Evolutionary conservation across 2,329 filamentous ascomycete species (phyloP).

Genomic region (Nemania sp.): DNA sequence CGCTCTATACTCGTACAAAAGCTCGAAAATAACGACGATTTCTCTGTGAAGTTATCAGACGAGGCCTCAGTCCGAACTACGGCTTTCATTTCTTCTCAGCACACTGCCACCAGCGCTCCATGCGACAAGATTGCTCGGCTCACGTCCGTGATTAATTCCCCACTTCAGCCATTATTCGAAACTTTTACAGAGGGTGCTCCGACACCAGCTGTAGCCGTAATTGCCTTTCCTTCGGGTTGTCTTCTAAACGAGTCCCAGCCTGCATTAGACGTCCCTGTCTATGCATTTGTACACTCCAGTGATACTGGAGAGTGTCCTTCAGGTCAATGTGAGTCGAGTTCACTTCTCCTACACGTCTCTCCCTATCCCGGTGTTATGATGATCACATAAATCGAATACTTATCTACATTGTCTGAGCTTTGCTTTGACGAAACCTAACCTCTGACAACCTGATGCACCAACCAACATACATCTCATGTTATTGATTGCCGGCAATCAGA

Average conservation of each 20-base stretch:
- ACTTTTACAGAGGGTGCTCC: constrained; percentile 74
- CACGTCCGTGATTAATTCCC: constrained; percentile 70
- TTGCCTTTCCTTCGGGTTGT: constrained; percentile 64
- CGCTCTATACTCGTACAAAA: constrained; percentile 59
- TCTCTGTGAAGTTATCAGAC: constrained; percentile 58
- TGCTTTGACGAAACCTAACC: constrained; percentile 80
- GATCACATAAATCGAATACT: constrained; percentile 82
- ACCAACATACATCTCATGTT: constrained; percentile 31
- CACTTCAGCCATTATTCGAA: constrained; percentile 69
- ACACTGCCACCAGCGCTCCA: constrained; percentile 34
- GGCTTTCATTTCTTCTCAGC: constrained; percentile 52
- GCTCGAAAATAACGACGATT: constrained; percentile 30
- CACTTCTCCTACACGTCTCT: constrained; percentile 17
- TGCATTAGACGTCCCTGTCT: constrained; percentile 52
- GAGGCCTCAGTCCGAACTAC: constrained; percentile 60
- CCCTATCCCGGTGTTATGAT: constrained; percentile 68
- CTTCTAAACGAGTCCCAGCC: constrained; percentile 42
- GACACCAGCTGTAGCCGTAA: constrained; percentile 71
- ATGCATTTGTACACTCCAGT: constrained; percentile 75
- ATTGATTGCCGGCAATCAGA: neutral
- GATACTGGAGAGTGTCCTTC: constrained; percentile 89
- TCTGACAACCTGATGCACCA: constrained; percentile 85
- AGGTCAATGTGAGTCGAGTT: constrained; percentile 79
- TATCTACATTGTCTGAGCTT: constrained; percentile 99
- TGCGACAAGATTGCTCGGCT: constrained; percentile 59